Conservation (phyloP, 257 asterid genomes). For the Capsicum chinense region DNA sequence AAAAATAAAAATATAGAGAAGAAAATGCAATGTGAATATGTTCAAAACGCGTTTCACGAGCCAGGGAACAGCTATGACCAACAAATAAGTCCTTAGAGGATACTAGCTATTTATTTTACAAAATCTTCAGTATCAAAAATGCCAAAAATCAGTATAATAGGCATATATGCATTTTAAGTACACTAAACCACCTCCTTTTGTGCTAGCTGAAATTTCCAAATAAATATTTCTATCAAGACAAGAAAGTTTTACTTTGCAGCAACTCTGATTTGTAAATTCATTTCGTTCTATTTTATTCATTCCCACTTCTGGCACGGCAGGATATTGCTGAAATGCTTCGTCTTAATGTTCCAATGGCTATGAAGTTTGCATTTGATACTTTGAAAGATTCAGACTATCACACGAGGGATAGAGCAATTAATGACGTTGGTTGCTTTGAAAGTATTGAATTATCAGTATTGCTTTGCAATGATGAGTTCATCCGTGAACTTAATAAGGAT, state of each 20-base stretch:
- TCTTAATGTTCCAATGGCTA: constrained; percentile 91
- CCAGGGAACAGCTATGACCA: background rate
- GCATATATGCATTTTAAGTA: constrained; percentile 2
- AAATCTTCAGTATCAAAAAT: constrained; percentile 13
- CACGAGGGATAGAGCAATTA: constrained; percentile 72
- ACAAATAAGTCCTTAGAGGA: background rate
- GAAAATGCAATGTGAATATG: background rate
- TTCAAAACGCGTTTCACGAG: background rate
- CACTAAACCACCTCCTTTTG: background rate
- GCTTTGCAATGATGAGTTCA: constrained; percentile 89
- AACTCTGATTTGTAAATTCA: constrained; percentile 13
- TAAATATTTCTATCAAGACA: background rate
- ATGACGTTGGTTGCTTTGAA: constrained; percentile 74
- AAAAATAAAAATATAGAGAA: background rate
- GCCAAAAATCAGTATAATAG: background rate
- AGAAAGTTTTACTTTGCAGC: constrained; percentile 6
- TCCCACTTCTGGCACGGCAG: constrained; percentile 42
- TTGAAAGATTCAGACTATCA: constrained; percentile 56
- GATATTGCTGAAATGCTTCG: constrained; percentile 87
- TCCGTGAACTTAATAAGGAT: constrained; percentile 80
- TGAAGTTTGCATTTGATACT: constrained; percentile 81
- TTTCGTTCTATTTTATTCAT: background rate
- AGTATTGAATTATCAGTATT: constrained; percentile 85
- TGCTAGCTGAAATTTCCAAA: background rate
- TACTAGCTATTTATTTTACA: background rate